Evolutionary conservation across 2,329 filamentous ascomycete genomes (phyloP), one percentile per base, ranked within the genome.

Genomic region (Fusarium odoratissimum): DNA sequence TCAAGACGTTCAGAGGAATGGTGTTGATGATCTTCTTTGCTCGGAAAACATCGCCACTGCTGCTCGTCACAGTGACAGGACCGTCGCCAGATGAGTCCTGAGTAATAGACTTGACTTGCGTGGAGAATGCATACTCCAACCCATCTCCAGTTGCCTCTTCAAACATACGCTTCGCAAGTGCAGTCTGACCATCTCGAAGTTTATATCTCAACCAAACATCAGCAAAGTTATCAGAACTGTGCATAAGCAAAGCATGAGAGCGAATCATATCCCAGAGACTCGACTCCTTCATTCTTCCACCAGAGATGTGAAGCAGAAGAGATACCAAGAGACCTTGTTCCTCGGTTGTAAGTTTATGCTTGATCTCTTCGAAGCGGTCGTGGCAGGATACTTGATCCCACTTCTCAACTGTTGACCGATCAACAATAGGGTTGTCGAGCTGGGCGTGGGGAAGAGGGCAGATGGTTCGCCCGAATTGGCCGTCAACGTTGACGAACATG

Each of bases 61-160:
- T 23, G 2, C 45, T 49, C 0, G 28, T 31, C 28, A 49, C 28
- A 0, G 21, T 31, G 2, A 17, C 28, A 0, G 28, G 45, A 3
- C 45, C 21, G 3, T 31, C 28, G 1, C 45, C 45, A 31, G 28
- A 31, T 31, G 28, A 17, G 10, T 31, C 21, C 3, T 49, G 45
- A 2, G 14, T 0, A 11, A 49, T 31, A 3, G 28, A 49, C 21
- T 17, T 49, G 28, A 49, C 28, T 31, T 49, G 21, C 3, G 28
- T 49, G 0, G 28, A 49, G 28, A 31, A 49, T 0, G 45, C 28
- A 23, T 49, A 31, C 2, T 49, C 45, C 14, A 49, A 7, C 14
- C 45, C 45, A 23, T 49, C 45, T 0, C 28, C 45, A 13, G 5
- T 49, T 6, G 45, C 45, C 6, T 49, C 45, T 5, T 49, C 45